Percentiles rank a stretch among this genome's conserved stretches.
Evolutionary conservation across 2,329 filamentous ascomycete genomes (phyloP).

Genomic region (Sarocladium oryzae): DNA sequence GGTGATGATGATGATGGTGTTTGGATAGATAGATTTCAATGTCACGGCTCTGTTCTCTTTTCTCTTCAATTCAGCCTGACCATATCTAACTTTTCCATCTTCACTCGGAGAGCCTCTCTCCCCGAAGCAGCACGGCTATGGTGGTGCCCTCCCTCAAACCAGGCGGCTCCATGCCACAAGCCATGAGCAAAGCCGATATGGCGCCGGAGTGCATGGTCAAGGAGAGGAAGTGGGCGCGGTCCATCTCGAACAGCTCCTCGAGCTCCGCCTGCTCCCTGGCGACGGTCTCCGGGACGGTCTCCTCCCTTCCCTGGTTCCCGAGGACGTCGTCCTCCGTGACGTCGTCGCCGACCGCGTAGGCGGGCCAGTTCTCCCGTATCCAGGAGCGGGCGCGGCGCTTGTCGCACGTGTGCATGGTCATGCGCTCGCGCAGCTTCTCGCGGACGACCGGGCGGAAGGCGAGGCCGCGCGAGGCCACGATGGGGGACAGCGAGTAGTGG

Average conservation of each 20-base stretch:
- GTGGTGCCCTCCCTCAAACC: conserved; percentile 43
- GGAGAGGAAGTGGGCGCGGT: conserved; percentile 35
- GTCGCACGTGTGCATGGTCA: conserved; percentile 58
- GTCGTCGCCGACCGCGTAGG: conserved; percentile 44
- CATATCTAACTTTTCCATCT: no score
- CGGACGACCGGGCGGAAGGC: conserved; percentile 48
- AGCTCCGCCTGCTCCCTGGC: conserved; percentile 34
- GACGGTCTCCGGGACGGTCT: conserved; percentile 42
- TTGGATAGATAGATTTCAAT: no score
- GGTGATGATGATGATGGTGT: no score
- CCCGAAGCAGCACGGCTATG: conserved; percentile 50
- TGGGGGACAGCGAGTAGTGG: conserved; percentile 39
- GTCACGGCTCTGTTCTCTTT: no score
- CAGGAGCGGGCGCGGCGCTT: conserved; percentile 40
- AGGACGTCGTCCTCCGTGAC: conserved; percentile 50
- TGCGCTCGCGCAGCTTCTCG: conserved; percentile 52
- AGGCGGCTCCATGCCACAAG: conserved; percentile 36
- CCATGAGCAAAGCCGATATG: conserved; percentile 35
- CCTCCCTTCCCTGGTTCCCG: conserved; percentile 39
- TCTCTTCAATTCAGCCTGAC: no score
- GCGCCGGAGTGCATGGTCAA: conserved; percentile 45
- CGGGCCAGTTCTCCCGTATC: conserved; percentile 41
- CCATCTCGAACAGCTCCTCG: conserved; percentile 38
- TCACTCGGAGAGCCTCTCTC: conserved; percentile 15
- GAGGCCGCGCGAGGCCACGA: conserved; percentile 21